Conservation (phyloP, 2,329 filamentous ascomycete species). For the Fusarium sororula region DNA sequence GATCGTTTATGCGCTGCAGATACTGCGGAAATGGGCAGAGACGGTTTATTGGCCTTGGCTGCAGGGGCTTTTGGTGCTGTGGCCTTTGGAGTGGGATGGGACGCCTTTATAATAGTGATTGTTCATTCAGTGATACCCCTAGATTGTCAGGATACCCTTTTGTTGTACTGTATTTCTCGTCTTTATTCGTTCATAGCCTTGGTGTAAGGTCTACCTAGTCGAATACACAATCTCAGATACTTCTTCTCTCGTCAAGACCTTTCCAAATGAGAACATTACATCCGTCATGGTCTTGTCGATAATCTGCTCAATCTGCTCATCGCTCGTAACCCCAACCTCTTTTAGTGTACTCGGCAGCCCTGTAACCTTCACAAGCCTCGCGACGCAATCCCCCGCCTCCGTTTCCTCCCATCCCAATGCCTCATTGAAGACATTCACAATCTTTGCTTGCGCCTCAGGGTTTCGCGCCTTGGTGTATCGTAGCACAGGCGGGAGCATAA, state of each 20-base stretch:
- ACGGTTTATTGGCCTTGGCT: no score
- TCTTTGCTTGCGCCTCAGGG: not conserved
- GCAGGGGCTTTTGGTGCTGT: no score
- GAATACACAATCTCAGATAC: conserved; percentile 12
- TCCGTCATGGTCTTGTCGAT: conserved; percentile 22
- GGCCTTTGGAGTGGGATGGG: no score
- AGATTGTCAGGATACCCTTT: not conserved
- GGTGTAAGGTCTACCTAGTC: not conserved
- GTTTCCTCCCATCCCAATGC: not conserved
- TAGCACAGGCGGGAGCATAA: conserved; percentile 7
- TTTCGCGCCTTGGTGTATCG: conserved; percentile 5
- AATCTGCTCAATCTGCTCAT: conserved; percentile 14
- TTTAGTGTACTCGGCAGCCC: not conserved
- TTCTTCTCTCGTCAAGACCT: not conserved
- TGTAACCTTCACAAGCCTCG: not conserved
- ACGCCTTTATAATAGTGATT: no score
- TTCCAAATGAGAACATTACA: conserved; percentile 16
- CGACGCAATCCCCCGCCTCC: conserved; percentile 4
- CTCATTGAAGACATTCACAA: conserved; percentile 4
- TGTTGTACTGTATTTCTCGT: no score
- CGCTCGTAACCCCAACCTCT: not conserved
- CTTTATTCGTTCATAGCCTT: no score
- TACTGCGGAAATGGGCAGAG: no score
- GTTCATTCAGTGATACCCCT: not conserved
- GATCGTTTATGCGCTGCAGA: no score